Percentiles rank a stretch among this genome's conserved stretches.
These are phyloP conservation scores for Escovopsis sp. DNA, from an alignment of 2,329 filamentous ascomycete genomes.

Conservation along the genomic window DNA sequence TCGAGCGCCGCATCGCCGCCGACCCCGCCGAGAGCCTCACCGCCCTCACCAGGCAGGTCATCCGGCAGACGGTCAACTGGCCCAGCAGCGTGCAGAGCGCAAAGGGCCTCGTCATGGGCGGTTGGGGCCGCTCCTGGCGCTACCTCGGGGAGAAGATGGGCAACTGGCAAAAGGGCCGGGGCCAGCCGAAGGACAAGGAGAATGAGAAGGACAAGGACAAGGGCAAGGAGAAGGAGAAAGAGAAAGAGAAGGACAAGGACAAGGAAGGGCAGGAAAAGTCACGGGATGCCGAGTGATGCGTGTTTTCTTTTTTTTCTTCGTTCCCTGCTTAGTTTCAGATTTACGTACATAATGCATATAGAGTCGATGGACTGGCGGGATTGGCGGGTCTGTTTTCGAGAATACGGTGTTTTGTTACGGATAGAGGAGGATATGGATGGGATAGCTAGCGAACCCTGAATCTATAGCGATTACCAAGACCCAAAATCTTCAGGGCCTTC, in stretches of 20 bases:
- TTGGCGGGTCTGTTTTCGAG: too few species aligned
- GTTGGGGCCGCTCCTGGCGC: slow-evolving; percentile 50
- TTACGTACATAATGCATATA: background rate
- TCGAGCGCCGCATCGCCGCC: slow-evolving; percentile 70
- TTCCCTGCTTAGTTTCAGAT: too few species aligned
- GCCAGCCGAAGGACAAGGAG: slow-evolving; percentile 11
- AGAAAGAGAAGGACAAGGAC: background rate
- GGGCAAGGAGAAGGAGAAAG: background rate
- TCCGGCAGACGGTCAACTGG: slow-evolving; percentile 83
- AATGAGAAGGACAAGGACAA: slow-evolving; percentile 10
- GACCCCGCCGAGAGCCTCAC: slow-evolving; percentile 53
- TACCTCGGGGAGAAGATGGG: slow-evolving; percentile 73
- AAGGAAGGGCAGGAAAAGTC: too few species aligned
- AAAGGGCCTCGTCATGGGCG: slow-evolving; percentile 72
- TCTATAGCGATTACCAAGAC: too few species aligned
- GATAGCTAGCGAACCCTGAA: too few species aligned
- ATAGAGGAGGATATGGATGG: background rate
- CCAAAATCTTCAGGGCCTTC: too few species aligned
- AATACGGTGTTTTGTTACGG: background rate
- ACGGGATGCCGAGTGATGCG: too few species aligned
- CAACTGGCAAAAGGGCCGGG: slow-evolving; percentile 41
- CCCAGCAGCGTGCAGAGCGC: slow-evolving; percentile 77
- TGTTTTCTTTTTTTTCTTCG: too few species aligned
- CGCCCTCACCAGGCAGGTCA: slow-evolving; percentile 56
- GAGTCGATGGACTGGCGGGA: background rate